These are phyloP conservation scores for Gardenia jasminoides DNA, from an alignment of 257 asterid species.

Conservation along the genomic window DNA sequence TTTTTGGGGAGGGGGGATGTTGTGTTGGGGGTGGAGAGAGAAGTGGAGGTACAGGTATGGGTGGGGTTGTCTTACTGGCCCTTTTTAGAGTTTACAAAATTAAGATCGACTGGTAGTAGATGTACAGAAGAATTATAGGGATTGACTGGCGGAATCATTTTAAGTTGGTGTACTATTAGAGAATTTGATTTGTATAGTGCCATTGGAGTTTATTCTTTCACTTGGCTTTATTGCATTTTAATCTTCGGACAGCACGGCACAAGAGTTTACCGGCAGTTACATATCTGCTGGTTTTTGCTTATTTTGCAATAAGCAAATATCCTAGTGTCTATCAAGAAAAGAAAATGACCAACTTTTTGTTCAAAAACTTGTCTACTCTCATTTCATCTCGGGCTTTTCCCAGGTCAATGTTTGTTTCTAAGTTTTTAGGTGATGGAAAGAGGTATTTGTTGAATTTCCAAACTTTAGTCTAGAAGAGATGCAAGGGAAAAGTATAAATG, in stretches of 20 bases:
- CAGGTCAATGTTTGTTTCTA: too few relatives aligned
- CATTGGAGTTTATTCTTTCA: constrained; percentile 4
- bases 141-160: constrained; percentile 1
- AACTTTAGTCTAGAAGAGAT: too few relatives aligned
- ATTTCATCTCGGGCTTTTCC: too few relatives aligned
- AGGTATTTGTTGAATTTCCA: too few relatives aligned
- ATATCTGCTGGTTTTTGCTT: too few relatives aligned
- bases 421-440: too few relatives aligned
- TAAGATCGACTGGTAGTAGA: not conserved
- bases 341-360: too few relatives aligned
- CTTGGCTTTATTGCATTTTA: not conserved
- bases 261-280: not conserved
- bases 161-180: constrained; percentile 2
- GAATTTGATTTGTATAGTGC: constrained; percentile 1
- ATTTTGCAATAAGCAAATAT: too few relatives aligned
- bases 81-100: constrained; percentile 11
- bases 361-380: too few relatives aligned
- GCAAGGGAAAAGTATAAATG: too few relatives aligned
- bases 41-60: not conserved
- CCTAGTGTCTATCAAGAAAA: too few relatives aligned
- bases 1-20: too few relatives aligned
- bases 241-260: not conserved
- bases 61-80: not conserved
- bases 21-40: constrained; percentile 17
- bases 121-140: constrained; percentile 18